These are phyloP conservation scores for Fusarium poae DNA, from an alignment of 2,329 filamentous ascomycete genomes.

Conservation along the genomic window DNA sequence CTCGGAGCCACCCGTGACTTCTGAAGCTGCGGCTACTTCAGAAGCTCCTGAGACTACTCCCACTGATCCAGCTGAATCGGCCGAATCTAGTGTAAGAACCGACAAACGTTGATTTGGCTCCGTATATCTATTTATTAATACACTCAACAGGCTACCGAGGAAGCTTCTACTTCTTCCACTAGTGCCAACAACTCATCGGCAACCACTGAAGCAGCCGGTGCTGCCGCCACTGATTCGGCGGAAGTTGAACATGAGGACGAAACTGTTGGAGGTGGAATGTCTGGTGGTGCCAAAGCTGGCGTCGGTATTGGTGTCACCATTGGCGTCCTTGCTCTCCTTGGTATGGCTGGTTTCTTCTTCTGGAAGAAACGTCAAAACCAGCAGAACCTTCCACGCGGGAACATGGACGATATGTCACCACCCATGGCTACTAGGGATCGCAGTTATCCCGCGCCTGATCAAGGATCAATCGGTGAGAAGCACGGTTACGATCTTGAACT, in stretches of 20 bases:
- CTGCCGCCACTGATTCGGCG: constrained; percentile 34
- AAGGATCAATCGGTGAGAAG: constrained; percentile 55
- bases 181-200: constrained; percentile 31
- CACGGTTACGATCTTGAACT: constrained; percentile 63
- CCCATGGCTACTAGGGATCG: constrained; percentile 63
- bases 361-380: constrained; percentile 50
- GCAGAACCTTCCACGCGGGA: constrained; percentile 48
- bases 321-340: constrained; percentile 56
- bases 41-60: constrained; percentile 15
- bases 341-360: constrained; percentile 56
- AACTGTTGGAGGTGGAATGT: constrained; percentile 38
- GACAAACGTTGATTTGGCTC: neutral
- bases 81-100: constrained; percentile 38
- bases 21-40: constrained; percentile 12
- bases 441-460: constrained; percentile 54
- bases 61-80: constrained; percentile 1
- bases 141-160: constrained; percentile 21
- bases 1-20: constrained; percentile 1
- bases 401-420: constrained; percentile 63
- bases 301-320: constrained; percentile 63
- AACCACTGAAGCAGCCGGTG: constrained; percentile 28
- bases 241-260: constrained; percentile 33
- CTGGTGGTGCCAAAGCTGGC: constrained; percentile 60
- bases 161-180: constrained; percentile 33
- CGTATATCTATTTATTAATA: neutral